phyloP scores from a whole-genome alignment of 2,329 filamentous ascomycete genomes.

The Ciborinia camelliae region DNA sequence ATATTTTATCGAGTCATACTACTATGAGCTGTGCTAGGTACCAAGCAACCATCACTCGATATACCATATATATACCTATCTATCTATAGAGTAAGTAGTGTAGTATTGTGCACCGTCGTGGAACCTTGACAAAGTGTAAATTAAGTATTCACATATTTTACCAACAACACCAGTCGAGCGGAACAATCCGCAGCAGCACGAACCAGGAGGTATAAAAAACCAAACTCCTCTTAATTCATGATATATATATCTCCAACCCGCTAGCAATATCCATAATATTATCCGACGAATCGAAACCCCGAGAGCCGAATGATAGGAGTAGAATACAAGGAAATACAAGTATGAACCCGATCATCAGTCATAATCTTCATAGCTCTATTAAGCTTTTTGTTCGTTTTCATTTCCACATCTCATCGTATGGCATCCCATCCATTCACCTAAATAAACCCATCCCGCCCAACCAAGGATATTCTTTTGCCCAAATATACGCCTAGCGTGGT shows the following conservation, averaged over 20 bases:
- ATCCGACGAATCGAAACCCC: slow-evolving; percentile 1
- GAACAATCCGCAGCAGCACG: too few relatives aligned
- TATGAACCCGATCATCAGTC: slow-evolving; percentile 20
- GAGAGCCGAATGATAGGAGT: slow-evolving; percentile 18
- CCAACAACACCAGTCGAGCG: too few relatives aligned
- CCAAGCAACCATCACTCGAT: too few relatives aligned
- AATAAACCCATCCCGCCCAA: background rate
- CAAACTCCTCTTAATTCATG: slow-evolving; percentile 3
- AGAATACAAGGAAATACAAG: slow-evolving; percentile 20
- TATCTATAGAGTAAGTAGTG: too few relatives aligned
- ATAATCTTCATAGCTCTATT: slow-evolving; percentile 18
- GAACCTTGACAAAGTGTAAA: too few relatives aligned
- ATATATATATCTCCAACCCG: background rate
- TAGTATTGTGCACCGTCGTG: too few relatives aligned
- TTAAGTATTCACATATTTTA: too few relatives aligned
- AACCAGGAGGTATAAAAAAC: background rate
- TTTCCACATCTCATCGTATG: slow-evolving; percentile 11
- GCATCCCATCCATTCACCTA: background rate
- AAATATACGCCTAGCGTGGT: slow-evolving; percentile 3
- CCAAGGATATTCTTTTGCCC: slow-evolving; percentile 9
- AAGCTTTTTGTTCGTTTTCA: slow-evolving; percentile 16
- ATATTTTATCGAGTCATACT: too few relatives aligned
- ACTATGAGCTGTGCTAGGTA: too few relatives aligned
- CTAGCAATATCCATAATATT: background rate
- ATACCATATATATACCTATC: too few relatives aligned